phyloP scores from a whole-genome alignment of 495 filamentous ascomycete species.

The Trichoderma virens region DNA sequence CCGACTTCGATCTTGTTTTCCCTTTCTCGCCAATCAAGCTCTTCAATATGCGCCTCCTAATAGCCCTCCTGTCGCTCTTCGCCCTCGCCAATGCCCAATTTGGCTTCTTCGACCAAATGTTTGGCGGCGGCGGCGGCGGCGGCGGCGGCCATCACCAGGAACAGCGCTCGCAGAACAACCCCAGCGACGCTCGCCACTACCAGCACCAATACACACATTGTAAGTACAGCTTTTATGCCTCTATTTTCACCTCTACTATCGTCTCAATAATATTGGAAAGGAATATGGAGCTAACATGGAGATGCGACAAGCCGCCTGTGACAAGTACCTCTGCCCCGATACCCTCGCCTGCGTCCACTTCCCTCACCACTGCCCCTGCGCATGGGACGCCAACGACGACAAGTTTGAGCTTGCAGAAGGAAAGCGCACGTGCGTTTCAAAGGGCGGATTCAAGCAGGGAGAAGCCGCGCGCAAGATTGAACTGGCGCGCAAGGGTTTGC shows the following conservation, averaged over 20 bases:
- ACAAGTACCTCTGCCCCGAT: constrained; percentile 84
- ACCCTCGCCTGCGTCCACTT: constrained; percentile 87
- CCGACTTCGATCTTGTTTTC: neutral
- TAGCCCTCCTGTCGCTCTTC: constrained; percentile 26
- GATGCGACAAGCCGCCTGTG: constrained; percentile 69
- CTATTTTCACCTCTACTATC: no score
- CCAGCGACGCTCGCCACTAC: constrained; percentile 72
- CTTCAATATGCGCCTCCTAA: constrained; percentile 23
- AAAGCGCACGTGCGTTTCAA: constrained; percentile 70
- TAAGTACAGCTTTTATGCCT: neutral
- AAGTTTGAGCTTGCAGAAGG: constrained; percentile 84
- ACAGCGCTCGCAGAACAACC: constrained; percentile 61
- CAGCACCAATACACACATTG: constrained; percentile 55
- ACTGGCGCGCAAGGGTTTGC: constrained; percentile 71
- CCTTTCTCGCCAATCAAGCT: neutral
- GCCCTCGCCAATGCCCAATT: constrained; percentile 54
- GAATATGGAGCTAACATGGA: no score
- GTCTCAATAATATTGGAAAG: no score
- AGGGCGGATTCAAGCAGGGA: constrained; percentile 69
- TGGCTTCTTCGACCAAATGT: constrained; percentile 80
- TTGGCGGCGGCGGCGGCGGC: constrained; percentile 47
- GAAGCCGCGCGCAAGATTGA: constrained; percentile 73
- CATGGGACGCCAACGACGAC: constrained; percentile 72
- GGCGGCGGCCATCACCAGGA: constrained; percentile 54
- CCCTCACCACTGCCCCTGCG: constrained; percentile 89